Base-by-base conservation (phyloP, 208 protist species). In the Novymonas esmeraldas region DNA sequence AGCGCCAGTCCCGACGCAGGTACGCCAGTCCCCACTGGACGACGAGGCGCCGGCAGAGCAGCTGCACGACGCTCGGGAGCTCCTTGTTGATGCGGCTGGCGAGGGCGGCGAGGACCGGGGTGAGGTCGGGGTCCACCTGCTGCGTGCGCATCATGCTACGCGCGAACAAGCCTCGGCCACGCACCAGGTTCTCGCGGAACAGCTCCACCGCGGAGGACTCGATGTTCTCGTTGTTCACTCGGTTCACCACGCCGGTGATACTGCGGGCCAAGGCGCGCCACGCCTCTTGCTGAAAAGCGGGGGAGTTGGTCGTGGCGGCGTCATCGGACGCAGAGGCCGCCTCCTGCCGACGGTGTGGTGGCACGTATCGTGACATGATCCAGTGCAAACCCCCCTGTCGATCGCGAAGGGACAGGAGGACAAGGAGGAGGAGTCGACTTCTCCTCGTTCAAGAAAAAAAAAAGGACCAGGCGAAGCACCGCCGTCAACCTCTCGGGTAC, bases 191-290 rank as follows among this genome's bases (percentile, higher is more conserved):
- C 66, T 99, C 98, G 13, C 76, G 80, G 72, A 99, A 99, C 11
- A 99, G 71, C 64, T 99, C 98, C 7, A 82, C 82, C 20, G 98
- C 81, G 22, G 99, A 95, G 28, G 97, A 57, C 73, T 92, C 76
- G 6, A 99, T 78, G 55, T 99, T 99, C n/a, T 85, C 64, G 3
- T 76, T 72, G 78, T 94, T 99, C 22, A 99, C 92, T 61, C 98
- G 98, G 83, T 99, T 99, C 0, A 99, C 79, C 4, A 99, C 80
- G 38, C 98, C 97, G 42, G 99, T 99, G 58, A 99, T 97, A 46
- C 82, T 95, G 65, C 99, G 99, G 44, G 89, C 91, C 0, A 99
- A 85, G 2, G 97, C 98, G 54, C 98, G 96, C 98, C 98, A 99
- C n/a, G 84, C 82, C 59, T 92, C 84, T 36, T 90, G 89, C 76